Evolutionary conservation across 768 basidiomycete species (phyloP), one percentile per base, ranked within the genome.

Genomic region (Galerina sulciceps): DNA sequence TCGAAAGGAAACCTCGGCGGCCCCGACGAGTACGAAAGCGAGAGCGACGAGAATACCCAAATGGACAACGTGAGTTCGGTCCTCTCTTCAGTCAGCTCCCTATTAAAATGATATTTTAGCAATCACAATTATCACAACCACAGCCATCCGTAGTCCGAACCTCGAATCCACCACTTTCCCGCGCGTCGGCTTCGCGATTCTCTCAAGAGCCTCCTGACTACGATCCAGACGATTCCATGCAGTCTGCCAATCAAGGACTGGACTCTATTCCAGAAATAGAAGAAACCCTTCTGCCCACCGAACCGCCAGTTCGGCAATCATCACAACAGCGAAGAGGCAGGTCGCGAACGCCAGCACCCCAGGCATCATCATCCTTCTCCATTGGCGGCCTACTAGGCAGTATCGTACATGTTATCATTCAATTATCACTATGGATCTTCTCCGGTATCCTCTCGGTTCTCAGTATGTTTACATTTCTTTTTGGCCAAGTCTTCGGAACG

Each of bases 231-330:
- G 73, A 73, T 9, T 79, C 82, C 2, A 63, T 79, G 47, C 69
- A 69, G 37, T 77, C 82, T 22, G 71, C 79, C 31, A 84, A 85
- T 57, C 77, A 81, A 61, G 81, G 83, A 2, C 79, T 91, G 23
- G 74, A 83, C 20, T 83, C 87, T 8, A 89, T 91, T 65, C 77
- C 81, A 5, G 90, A 91, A 75, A 76, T 79, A 26, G 85, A 91
- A 3, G 88, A 90, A 67, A 78, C 74, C 26, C 53, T 55, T 31
- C 57, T 62, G 15, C 53, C 49, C 14, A 67, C 73, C 56, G 66
- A 71, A 41, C 45, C 48, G 10, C 43, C 70, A 23, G 50, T 58
- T 49, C 59, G 59, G 3, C 63, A 64, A 46, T 52, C 59, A 40
- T 64, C 62, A 23, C 67, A 67, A 54, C 64, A 61, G 37, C 65